Conservation (phyloP, 129 eudicot species). For the Saussurea involucrata region DNA sequence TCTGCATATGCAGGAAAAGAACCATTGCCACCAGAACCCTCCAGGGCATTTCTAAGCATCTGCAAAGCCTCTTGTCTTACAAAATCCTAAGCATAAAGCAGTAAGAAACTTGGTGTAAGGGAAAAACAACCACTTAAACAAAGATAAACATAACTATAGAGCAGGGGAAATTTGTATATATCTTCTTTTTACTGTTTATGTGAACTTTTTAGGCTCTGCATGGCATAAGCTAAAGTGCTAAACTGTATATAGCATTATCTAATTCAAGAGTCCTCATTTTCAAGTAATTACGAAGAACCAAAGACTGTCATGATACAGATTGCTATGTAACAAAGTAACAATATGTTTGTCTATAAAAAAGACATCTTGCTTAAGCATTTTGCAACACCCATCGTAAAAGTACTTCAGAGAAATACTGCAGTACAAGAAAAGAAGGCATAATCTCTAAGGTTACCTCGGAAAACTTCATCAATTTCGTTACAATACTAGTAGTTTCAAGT, state of each 20-base stretch:
- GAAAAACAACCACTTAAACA: background rate
- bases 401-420: conserved; percentile 13
- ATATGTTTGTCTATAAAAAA: background rate
- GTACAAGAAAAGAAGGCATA: background rate
- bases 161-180: background rate
- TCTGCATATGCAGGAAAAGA: conserved; percentile 76
- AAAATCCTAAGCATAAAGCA: conserved; percentile 62
- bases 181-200: background rate
- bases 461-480: conserved; percentile 76
- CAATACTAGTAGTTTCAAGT: conserved; percentile 77
- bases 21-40: conserved; percentile 84
- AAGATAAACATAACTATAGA: background rate
- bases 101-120: conserved; percentile 12
- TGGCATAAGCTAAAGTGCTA: background rate
- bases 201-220: background rate
- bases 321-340: background rate
- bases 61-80: conserved; percentile 91
- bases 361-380: conserved; percentile 7
- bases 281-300: conserved; percentile 6
- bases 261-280: background rate
- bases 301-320: background rate
- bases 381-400: conserved; percentile 3
- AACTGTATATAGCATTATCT: background rate
- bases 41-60: conserved; percentile 88
- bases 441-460: conserved; percentile 56